Percentiles rank a stretch among this genome's conserved stretches.
Conservation (phyloP, 2,329 filamentous ascomycete species). For the Aspergillus sojae region DNA sequence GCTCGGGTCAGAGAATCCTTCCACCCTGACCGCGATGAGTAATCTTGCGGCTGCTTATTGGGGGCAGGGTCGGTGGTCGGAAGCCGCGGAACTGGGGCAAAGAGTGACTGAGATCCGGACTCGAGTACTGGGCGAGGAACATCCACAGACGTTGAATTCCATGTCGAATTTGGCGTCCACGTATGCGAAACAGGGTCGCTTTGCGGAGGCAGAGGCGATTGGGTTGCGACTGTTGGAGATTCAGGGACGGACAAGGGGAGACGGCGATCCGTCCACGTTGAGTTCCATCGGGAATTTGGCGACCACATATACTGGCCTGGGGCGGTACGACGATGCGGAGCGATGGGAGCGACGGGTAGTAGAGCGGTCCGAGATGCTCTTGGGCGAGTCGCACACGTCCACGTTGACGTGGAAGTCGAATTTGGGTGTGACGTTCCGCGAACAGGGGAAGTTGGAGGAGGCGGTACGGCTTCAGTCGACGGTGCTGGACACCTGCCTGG, state of each 20-base stretch:
- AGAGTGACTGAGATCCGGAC: slow-evolving; percentile 2
- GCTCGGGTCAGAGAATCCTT: slow-evolving; percentile 1
- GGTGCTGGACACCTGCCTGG: slow-evolving; percentile 1
- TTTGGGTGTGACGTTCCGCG: slow-evolving; percentile 8
- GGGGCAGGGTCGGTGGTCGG: slow-evolving; percentile 11
- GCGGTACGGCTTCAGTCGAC: slow-evolving; percentile 7
- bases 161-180: slow-evolving; percentile 15
- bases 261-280: slow-evolving; percentile 10
- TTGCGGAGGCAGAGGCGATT: slow-evolving; percentile 7
- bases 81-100: slow-evolving; percentile 8
- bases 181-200: slow-evolving; percentile 8
- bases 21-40: slow-evolving; percentile 10
- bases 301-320: slow-evolving; percentile 9
- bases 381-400: slow-evolving; percentile 4
- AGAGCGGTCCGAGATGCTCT: background rate
- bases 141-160: slow-evolving; percentile 11
- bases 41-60: slow-evolving; percentile 13
- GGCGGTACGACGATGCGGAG: slow-evolving; percentile 11
- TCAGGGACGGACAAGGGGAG: slow-evolving; percentile 1
- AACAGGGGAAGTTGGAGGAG: slow-evolving; percentile 11
- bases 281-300: slow-evolving; percentile 13
- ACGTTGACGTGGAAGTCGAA: slow-evolving; percentile 12
- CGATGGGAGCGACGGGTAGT: slow-evolving; percentile 9
- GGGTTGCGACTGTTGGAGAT: slow-evolving; percentile 7
- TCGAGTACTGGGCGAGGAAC: slow-evolving; percentile 3